These are phyloP conservation scores for Populus hybrid DNA, from an alignment of 441 rosid species.

Conservation along the genomic window DNA sequence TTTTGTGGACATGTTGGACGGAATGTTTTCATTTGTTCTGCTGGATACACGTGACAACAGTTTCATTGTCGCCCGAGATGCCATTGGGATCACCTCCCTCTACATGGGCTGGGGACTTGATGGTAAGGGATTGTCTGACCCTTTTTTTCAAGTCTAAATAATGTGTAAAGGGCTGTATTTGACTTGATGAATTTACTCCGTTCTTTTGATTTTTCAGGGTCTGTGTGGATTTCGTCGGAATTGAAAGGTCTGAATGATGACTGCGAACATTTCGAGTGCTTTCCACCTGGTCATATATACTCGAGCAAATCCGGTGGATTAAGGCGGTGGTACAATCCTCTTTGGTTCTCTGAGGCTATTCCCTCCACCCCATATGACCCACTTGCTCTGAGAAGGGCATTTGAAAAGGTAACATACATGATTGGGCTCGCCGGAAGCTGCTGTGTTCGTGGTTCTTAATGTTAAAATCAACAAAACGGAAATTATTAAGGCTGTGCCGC, in stretches of 20 bases:
- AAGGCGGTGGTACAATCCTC: conserved; percentile 82
- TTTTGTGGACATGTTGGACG: conserved; percentile 84
- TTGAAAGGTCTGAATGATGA: conserved; percentile 80
- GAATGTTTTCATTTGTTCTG: conserved; percentile 87
- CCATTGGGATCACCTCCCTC: conserved; percentile 83
- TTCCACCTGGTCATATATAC: conserved; percentile 86
- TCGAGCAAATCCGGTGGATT: conserved; percentile 73
- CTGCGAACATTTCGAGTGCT: conserved; percentile 76
- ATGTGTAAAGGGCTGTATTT: not conserved
- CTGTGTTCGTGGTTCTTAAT: not conserved
- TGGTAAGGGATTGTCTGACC: conserved; percentile 26
- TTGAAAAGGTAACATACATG: conserved; percentile 56
- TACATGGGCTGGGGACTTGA: conserved; percentile 93
- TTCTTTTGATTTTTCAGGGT: conserved; percentile 34
- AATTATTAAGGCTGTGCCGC: too few species aligned
- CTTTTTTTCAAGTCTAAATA: not conserved
- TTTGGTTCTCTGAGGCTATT: conserved; percentile 67
- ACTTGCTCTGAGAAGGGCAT: conserved; percentile 57
- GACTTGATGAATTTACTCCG: not conserved
- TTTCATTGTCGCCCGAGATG: conserved; percentile 84
- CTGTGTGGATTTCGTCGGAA: conserved; percentile 80
- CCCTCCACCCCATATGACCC: conserved; percentile 76
- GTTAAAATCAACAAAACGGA: not conserved
- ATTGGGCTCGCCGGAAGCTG: not conserved
- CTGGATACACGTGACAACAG: conserved; percentile 72